These are phyloP conservation scores for Monosporozyma unispora DNA, from an alignment of 805 yeast species.

Conservation along the genomic window DNA sequence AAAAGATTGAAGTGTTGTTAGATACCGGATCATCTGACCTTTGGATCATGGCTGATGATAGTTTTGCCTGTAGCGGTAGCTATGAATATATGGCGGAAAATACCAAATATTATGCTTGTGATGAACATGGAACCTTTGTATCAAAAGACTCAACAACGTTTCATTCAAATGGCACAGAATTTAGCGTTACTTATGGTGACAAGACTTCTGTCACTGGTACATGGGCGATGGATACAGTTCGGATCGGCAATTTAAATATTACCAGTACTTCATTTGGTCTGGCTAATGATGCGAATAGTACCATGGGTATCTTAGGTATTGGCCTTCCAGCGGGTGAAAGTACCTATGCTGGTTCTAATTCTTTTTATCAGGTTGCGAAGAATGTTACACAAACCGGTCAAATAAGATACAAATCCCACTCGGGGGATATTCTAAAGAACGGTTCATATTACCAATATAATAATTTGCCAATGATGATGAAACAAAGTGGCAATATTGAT, in stretches of 20 bases:
- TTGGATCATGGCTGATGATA: conserved; percentile 36
- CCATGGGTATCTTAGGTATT: conserved; percentile 41
- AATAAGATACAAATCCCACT: too few species aligned
- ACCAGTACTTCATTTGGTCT: conserved; percentile 23
- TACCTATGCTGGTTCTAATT: conserved; percentile 30
- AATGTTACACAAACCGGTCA: background rate
- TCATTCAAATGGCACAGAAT: conserved; percentile 27
- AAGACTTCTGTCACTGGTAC: conserved; percentile 38
- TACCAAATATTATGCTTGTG: too few species aligned
- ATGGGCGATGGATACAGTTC: conserved; percentile 38
- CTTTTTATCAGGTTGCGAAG: background rate
- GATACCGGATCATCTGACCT: conserved; percentile 74
- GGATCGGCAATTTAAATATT: conserved; percentile 43
- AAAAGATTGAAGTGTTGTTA: conserved; percentile 46
- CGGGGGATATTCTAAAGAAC: background rate
- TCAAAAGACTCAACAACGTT: conserved; percentile 28
- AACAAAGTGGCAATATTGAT: conserved; percentile 44
- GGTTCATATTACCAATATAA: conserved; percentile 37
- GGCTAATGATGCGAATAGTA: conserved; percentile 28
- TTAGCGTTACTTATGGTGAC: conserved; percentile 44
- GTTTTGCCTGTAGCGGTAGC: too few species aligned
- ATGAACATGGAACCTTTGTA: too few species aligned
- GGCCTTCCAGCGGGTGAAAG: conserved; percentile 54
- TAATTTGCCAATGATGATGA: conserved; percentile 57
- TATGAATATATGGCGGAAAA: too few species aligned